A percentile compares a stretch with the other conserved stretches of the same genome.
These are phyloP conservation scores for Nadsonia starkeyi-henricii DNA, from an alignment of 1,139 yeast genomes.

Conservation along the genomic window DNA sequence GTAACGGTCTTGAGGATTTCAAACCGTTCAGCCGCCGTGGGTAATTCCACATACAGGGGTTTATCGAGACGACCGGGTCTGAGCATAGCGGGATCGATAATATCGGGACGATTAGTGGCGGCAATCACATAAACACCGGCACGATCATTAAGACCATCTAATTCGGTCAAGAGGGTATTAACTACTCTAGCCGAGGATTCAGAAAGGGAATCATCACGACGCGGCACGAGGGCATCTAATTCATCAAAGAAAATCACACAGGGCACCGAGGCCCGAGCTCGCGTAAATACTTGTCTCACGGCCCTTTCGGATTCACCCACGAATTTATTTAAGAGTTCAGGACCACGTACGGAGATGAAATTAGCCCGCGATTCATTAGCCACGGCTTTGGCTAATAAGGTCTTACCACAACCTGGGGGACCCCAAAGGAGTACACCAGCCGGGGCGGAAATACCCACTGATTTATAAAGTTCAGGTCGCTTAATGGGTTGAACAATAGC, in stretches of 20 bases:
- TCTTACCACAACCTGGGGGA: constrained; percentile 98
- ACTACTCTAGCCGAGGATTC: constrained; percentile 93
- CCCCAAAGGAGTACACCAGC: constrained; percentile 98
- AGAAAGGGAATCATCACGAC: constrained; percentile 70
- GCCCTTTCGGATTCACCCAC: constrained; percentile 96
- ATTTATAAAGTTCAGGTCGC: constrained; percentile 76
- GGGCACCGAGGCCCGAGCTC: constrained; percentile 91
- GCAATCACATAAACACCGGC: constrained; percentile 90
- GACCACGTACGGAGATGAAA: constrained; percentile 89
- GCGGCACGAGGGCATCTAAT: constrained; percentile 88
- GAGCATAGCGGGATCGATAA: constrained; percentile 96
- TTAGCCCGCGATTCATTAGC: constrained; percentile 95
- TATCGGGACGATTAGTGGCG: constrained; percentile 95
- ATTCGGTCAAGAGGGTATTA: constrained; percentile 80
- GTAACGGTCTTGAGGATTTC: constrained; percentile 75
- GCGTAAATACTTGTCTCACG: constrained; percentile 82
- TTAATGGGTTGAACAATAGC: constrained; percentile 95
- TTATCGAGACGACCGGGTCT: constrained; percentile 95
- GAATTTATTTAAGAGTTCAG: constrained; percentile 83
- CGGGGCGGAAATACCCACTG: constrained; percentile 92
- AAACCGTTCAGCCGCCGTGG: constrained; percentile 57
- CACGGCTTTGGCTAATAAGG: constrained; percentile 88
- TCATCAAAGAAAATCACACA: constrained; percentile 95
- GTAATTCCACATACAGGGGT: constrained; percentile 81
- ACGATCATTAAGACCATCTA: constrained; percentile 88